Percentiles rank a stretch among this genome's conserved stretches.
phyloP scores from a whole-genome alignment of 75 land plant genomes.

The Picea sitchensis region DNA sequence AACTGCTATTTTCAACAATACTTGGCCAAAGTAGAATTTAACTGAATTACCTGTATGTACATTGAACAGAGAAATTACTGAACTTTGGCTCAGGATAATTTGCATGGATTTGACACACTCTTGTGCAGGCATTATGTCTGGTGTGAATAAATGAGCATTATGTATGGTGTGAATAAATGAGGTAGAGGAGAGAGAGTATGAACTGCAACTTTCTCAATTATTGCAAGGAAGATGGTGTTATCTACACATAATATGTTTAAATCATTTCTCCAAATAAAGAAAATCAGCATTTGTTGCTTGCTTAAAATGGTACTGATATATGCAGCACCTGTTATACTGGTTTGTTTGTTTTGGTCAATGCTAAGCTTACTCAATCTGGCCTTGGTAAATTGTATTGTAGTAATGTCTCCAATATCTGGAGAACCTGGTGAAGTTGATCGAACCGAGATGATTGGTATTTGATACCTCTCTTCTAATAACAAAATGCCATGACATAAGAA shows the following conservation, averaged over 20 bases:
- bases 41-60: neutral
- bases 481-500: too few species aligned
- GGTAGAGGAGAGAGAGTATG: neutral
- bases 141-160: neutral
- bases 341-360: too few species aligned
- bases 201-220: neutral
- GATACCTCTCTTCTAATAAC: too few species aligned
- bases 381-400: too few species aligned
- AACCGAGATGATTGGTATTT: too few species aligned
- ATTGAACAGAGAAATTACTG: neutral
- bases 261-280: conserved; percentile 4
- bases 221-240: conserved; percentile 4
- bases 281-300: neutral
- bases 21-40: neutral
- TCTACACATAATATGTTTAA: neutral
- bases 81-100: neutral
- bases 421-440: too few species aligned
- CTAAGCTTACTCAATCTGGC: too few species aligned
- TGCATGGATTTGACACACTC: neutral
- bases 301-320: too few species aligned
- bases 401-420: too few species aligned
- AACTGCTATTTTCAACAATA: neutral
- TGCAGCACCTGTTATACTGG: too few species aligned
- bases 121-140: neutral
- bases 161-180: neutral